Percentiles rank a stretch among this genome's conserved stretches.
These are phyloP conservation scores for Aspergillus uvarum DNA, from an alignment of 2,329 filamentous ascomycete species.

Conservation along the genomic window DNA sequence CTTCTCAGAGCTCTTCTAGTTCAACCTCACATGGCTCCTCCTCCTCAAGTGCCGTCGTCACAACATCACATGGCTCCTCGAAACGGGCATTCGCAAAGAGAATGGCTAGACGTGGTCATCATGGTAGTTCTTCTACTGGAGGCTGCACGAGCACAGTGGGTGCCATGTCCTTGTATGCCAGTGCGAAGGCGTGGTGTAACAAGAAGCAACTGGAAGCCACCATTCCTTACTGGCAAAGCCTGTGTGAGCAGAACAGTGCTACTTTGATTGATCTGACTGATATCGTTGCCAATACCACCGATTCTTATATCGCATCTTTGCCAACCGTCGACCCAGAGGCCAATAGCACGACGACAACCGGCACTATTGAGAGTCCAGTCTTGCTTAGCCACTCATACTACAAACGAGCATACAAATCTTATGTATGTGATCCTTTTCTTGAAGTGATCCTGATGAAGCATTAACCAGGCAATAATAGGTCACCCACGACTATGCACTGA, in stretches of 20 bases:
- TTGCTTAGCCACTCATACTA: slow-evolving; percentile 13
- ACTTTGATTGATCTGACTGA: not conserved
- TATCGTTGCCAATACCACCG: slow-evolving; percentile 3
- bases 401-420: slow-evolving; percentile 10
- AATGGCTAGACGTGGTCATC: not conserved
- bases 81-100: not conserved
- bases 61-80: not conserved
- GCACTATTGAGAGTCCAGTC: slow-evolving; percentile 5
- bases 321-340: slow-evolving; percentile 7
- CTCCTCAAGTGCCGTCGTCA: not conserved
- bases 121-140: not conserved
- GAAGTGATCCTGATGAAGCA: not conserved
- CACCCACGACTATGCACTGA: slow-evolving; percentile 14
- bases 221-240: slow-evolving; percentile 8
- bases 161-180: slow-evolving; percentile 8
- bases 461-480: slow-evolving; percentile 6
- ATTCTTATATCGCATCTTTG: slow-evolving; percentile 5
- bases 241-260: slow-evolving; percentile 3
- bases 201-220: slow-evolving; percentile 1
- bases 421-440: not conserved
- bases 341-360: slow-evolving; percentile 4
- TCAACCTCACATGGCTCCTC: not conserved
- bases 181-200: slow-evolving; percentile 10
- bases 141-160: not conserved
- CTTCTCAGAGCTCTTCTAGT: not conserved